These are phyloP conservation scores for Xerocomellus chrysenteron DNA, from an alignment of 768 basidiomycete genomes.

Conservation along the genomic window DNA sequence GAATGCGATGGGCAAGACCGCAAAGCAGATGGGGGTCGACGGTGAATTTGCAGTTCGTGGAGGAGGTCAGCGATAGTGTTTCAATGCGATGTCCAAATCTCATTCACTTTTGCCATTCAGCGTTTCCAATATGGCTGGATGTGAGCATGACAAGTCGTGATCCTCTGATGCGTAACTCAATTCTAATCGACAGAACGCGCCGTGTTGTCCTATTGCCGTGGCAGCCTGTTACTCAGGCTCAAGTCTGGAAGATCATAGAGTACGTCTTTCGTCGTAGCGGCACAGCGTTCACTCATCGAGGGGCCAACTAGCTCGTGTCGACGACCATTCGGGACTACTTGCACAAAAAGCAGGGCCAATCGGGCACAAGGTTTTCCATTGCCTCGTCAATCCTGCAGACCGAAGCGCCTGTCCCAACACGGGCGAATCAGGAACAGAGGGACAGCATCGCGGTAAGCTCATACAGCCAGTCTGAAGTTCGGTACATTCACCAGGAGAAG, in stretches of 20 bases:
- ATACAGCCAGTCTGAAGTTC: conserved; percentile 25
- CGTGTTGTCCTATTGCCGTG: conserved; percentile 79
- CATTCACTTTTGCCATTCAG: conserved; percentile 36
- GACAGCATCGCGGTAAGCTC: conserved; percentile 32
- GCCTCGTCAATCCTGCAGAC: conserved; percentile 27
- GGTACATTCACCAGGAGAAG: conserved; percentile 31
- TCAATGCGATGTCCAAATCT: background rate
- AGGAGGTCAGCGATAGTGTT: conserved; percentile 57
- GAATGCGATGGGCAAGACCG: conserved; percentile 77
- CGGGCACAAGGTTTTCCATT: conserved; percentile 20
- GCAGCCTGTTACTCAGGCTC: conserved; percentile 81
- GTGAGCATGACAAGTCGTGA: conserved; percentile 35
- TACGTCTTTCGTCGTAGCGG: conserved; percentile 36
- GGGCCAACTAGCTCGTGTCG: conserved; percentile 51
- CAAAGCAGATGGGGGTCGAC: conserved; percentile 69
- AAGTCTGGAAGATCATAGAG: conserved; percentile 75
- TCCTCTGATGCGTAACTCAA: conserved; percentile 1
- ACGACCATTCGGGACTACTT: conserved; percentile 69
- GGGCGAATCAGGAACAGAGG: conserved; percentile 30
- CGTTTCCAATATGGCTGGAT: conserved; percentile 85
- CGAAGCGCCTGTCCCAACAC: conserved; percentile 30
- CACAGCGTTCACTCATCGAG: conserved; percentile 5
- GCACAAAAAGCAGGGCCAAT: conserved; percentile 47
- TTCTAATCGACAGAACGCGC: conserved; percentile 55
- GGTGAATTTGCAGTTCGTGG: conserved; percentile 66